These are phyloP conservation scores for Arabidopsis suecica DNA, from an alignment of 345 rosid genomes.

Conservation along the genomic window DNA sequence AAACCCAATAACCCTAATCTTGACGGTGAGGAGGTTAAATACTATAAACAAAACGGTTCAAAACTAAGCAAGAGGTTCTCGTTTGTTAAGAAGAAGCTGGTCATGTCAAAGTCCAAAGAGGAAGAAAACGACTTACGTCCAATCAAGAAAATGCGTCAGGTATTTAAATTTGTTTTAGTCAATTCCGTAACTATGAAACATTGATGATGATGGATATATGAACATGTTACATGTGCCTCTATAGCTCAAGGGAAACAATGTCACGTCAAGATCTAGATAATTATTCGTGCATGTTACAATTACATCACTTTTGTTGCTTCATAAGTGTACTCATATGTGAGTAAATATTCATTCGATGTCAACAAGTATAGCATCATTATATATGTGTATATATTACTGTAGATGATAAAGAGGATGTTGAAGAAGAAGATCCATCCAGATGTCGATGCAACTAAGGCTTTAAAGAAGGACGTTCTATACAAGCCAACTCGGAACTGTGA, in stretches of 20 bases:
- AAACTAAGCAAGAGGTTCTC: slow-evolving; percentile 49
- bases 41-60: slow-evolving; percentile 30
- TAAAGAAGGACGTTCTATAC: slow-evolving; percentile 42
- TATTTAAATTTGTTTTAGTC: slow-evolving; percentile 25
- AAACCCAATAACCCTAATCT: slow-evolving; percentile 41
- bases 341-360: neutral
- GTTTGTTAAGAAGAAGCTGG: slow-evolving; percentile 76
- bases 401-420: slow-evolving; percentile 88
- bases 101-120: slow-evolving; percentile 59
- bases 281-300: slow-evolving; percentile 8
- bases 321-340: slow-evolving; percentile 5
- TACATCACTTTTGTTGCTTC: neutral
- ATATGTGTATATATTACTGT: neutral
- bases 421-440: slow-evolving; percentile 94
- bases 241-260: neutral
- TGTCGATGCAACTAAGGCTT: slow-evolving; percentile 51
- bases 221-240: slow-evolving; percentile 34
- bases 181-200: neutral
- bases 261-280: slow-evolving; percentile 17
- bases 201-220: slow-evolving; percentile 7
- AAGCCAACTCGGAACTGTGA: slow-evolving; percentile 45
- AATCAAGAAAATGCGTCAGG: slow-evolving; percentile 64
- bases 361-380: neutral
- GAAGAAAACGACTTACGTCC: slow-evolving; percentile 58
- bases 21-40: slow-evolving; percentile 33